Evolutionary conservation across 2,329 filamentous ascomycete genomes (phyloP).

Genomic region (Shiraia sp.): DNA sequence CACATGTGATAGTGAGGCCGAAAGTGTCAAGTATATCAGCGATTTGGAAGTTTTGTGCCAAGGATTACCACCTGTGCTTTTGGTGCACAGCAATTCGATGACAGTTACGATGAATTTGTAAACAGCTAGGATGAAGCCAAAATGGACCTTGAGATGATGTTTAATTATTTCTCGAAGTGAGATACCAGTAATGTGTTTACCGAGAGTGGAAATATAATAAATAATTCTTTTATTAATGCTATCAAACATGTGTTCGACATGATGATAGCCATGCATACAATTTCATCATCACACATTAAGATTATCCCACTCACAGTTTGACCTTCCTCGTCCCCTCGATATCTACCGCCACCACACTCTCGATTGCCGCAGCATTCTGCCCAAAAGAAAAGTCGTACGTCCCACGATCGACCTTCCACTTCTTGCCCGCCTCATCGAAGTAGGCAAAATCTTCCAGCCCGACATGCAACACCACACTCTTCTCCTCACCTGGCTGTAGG

Average conservation of each 20-base stretch:
- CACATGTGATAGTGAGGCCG: constrained; percentile 69
- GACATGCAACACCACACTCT: constrained; percentile 56
- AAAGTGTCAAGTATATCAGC: constrained; percentile 74
- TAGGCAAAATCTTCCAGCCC: constrained; percentile 34
- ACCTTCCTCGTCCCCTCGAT: constrained; percentile 22
- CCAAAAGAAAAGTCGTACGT: constrained; percentile 40
- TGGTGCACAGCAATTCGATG: constrained; percentile 88
- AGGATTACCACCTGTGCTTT: constrained; percentile 72
- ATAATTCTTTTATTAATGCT: no score
- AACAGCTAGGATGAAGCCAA: constrained; percentile 1
- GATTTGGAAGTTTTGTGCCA: constrained; percentile 79
- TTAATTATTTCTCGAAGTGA: no score
- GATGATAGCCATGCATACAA: not conserved
- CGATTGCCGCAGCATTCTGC: constrained; percentile 32
- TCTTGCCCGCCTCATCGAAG: constrained; percentile 31
- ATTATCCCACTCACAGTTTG: no score
- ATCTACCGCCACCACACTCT: constrained; percentile 25
- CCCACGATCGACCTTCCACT: constrained; percentile 37
- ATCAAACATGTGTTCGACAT: no score
- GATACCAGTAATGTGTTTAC: no score
- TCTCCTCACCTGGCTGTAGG: constrained; percentile 61
- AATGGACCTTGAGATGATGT: no score
- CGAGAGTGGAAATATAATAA: not conserved
- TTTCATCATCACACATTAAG: no score
- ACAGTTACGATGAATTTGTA: constrained; percentile 79